Evolutionary conservation across 192 early-diverging fungal genomes (phyloP).

Genomic region (Coemansia asiatica): DNA sequence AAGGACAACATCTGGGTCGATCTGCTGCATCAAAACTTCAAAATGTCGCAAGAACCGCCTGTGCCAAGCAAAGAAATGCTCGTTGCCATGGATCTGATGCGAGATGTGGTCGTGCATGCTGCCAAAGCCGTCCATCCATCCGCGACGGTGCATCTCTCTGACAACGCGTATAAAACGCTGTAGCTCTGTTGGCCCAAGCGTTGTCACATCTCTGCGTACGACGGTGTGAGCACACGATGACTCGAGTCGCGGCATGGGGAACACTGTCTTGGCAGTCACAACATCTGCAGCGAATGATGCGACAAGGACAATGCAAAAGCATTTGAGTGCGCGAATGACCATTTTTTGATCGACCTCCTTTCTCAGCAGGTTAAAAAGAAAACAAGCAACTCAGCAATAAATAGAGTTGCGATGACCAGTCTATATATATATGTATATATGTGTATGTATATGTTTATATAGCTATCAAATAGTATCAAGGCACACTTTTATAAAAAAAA

Average conservation of each 20-base stretch:
- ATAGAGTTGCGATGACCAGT: not conserved
- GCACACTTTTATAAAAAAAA: too few species aligned
- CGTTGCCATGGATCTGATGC: slow-evolving; percentile 55
- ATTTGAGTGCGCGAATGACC: slow-evolving; percentile 30
- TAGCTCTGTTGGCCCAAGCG: slow-evolving; percentile 29
- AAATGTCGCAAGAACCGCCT: slow-evolving; percentile 57
- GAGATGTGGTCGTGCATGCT: slow-evolving; percentile 56
- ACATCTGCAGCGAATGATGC: slow-evolving; percentile 23
- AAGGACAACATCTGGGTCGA: slow-evolving; percentile 53
- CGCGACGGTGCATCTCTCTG: slow-evolving; percentile 54
- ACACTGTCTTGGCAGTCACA: slow-evolving; percentile 25
- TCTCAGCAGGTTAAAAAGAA: not conserved
- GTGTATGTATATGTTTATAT: not conserved
- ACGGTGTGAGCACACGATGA: slow-evolving; percentile 25
- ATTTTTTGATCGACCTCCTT: not conserved
- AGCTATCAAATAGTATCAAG: too few species aligned
- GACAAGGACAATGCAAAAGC: slow-evolving; percentile 32
- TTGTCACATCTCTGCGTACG: slow-evolving; percentile 40
- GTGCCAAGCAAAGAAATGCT: slow-evolving; percentile 59
- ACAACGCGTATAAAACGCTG: slow-evolving; percentile 41
- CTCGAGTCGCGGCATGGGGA: slow-evolving; percentile 46
- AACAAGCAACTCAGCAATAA: not conserved
- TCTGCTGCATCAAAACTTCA: slow-evolving; percentile 54
- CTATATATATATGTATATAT: not conserved
- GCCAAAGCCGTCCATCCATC: slow-evolving; percentile 57